These are phyloP conservation scores for Taphrina pruni DNA, from an alignment of 1,139 yeast species.

Conservation along the genomic window DNA sequence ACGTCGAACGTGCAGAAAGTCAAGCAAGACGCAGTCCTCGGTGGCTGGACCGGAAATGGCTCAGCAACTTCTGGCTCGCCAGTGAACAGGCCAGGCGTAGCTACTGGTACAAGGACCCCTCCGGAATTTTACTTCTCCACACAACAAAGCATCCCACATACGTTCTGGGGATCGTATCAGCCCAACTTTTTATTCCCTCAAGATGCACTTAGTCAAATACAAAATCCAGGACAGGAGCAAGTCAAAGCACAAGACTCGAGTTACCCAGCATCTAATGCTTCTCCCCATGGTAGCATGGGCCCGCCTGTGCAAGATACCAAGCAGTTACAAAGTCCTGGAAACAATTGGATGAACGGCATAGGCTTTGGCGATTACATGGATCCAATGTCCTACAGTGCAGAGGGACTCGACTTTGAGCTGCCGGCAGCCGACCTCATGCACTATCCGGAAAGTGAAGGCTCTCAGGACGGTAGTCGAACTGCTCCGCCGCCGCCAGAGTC, in stretches of 20 bases:
- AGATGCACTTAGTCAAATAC: constrained; percentile 21
- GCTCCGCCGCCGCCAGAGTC: constrained; percentile 33
- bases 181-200: constrained; percentile 55
- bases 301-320: constrained; percentile 20
- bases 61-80: constrained; percentile 1
- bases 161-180: constrained; percentile 52
- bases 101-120: constrained; percentile 42
- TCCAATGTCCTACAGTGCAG: constrained; percentile 19
- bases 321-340: constrained; percentile 8
- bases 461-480: constrained; percentile 24
- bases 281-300: constrained; percentile 25
- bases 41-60: constrained; percentile 22
- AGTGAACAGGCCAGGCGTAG: background rate
- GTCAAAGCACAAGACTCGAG: background rate
- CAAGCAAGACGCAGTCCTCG: constrained; percentile 31
- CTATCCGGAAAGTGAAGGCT: constrained; percentile 27
- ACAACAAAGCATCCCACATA: constrained; percentile 49
- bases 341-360: constrained; percentile 2
- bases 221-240: constrained; percentile 14
- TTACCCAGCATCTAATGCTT: background rate
- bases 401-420: constrained; percentile 35
- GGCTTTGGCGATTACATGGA: constrained; percentile 34
- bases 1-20: constrained; percentile 22
- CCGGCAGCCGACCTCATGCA: constrained; percentile 27
- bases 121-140: constrained; percentile 53